A percentile compares a stretch with the other conserved stretches of the same genome.
Evolutionary conservation across 352 stramenopile species (phyloP).

Genomic region (Pythium dissimile): DNA sequence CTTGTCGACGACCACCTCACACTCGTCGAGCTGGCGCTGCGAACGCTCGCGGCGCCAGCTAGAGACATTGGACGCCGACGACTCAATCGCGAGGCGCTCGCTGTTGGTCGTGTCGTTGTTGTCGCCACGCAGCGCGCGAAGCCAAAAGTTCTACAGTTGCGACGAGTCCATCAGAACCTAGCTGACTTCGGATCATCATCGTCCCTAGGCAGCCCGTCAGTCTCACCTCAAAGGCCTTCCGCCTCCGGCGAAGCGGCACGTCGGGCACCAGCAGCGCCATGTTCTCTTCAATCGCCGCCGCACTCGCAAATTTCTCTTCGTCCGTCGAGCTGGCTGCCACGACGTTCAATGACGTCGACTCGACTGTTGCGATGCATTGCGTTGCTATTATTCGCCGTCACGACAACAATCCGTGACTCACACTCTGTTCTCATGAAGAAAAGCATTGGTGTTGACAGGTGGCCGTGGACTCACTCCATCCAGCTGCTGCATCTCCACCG

Average conservation of each 20-base stretch:
- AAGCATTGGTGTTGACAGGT: no score
- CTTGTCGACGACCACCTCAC: not conserved
- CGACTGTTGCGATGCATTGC: not conserved
- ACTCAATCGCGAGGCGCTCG: conserved; percentile 5
- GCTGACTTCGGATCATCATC: not conserved
- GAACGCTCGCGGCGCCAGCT: conserved; percentile 13
- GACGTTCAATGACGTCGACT: no score
- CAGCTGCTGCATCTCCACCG: no score
- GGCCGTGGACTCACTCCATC: not conserved
- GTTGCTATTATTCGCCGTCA: conserved; percentile 8
- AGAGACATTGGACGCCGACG: conserved; percentile 12
- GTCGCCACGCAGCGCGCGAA: conserved; percentile 14
- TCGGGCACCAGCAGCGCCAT: conserved; percentile 68
- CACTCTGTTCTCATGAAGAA: no score
- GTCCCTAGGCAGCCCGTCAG: no score
- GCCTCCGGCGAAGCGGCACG: conserved; percentile 61
- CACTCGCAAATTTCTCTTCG: no score
- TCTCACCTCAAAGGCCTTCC: conserved; percentile 51
- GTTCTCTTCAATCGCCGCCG: conserved; percentile 3
- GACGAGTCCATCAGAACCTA: not conserved
- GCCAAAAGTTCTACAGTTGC: conserved; percentile 20
- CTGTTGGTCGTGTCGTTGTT: conserved; percentile 26
- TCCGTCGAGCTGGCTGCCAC: no score
- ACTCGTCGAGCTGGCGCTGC: not conserved
- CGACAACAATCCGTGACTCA: not conserved